phyloP scores from a whole-genome alignment of 202 grass and related monocot genomes.

The Elaeis oleifera region DNA sequence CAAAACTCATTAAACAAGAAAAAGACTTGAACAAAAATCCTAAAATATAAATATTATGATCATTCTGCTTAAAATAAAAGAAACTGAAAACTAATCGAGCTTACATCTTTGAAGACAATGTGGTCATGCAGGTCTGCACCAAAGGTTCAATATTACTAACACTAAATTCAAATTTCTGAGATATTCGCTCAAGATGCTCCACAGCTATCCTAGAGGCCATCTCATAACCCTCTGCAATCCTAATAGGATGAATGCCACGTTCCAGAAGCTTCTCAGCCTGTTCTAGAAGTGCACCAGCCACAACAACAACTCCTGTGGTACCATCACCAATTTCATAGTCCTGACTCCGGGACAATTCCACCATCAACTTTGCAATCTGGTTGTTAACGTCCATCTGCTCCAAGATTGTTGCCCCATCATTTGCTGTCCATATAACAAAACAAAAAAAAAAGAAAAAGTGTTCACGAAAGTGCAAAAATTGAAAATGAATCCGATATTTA shows the following conservation, averaged over 20 bases:
- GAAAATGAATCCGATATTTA: too few species aligned
- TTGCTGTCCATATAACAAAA: slow-evolving; percentile 32
- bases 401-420: slow-evolving; percentile 95
- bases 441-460: background rate
- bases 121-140: slow-evolving; percentile 87
- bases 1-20: too few species aligned
- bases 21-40: too few species aligned
- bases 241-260: slow-evolving; percentile 84
- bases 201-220: slow-evolving; percentile 81
- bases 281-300: slow-evolving; percentile 82
- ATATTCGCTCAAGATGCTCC: slow-evolving; percentile 78
- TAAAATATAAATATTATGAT: too few species aligned
- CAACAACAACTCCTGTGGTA: slow-evolving; percentile 74
- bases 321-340: slow-evolving; percentile 97
- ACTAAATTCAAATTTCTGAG: slow-evolving; percentile 64
- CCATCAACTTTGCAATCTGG: slow-evolving; percentile 94
- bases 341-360: slow-evolving; percentile 82
- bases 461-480: too few species aligned
- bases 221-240: slow-evolving; percentile 89
- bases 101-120: slow-evolving; percentile 92
- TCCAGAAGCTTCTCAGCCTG: slow-evolving; percentile 90
- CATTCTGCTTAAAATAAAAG: too few species aligned
- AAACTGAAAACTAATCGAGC: slow-evolving; percentile 16
- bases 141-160: slow-evolving; percentile 51
- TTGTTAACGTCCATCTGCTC: slow-evolving; percentile 99